Evolutionary conservation across 371 early-diverging fungal species (phyloP).

Genomic region (Actinomucor elegans): DNA sequence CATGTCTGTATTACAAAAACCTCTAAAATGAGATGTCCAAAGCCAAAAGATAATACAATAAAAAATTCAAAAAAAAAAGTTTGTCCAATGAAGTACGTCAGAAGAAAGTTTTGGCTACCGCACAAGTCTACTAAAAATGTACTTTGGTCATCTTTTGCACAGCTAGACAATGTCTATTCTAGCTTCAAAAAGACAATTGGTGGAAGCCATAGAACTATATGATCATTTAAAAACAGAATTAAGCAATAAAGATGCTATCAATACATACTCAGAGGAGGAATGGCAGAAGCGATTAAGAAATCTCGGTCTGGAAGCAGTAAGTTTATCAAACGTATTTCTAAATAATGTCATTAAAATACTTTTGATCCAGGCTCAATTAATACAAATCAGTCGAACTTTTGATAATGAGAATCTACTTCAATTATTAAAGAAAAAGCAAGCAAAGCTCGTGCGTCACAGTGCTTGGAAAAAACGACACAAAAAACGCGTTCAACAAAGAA

Average conservation of each 20-base stretch:
- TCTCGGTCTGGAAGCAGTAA: constrained; percentile 20
- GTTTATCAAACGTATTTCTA: background rate
- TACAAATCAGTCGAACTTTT: constrained; percentile 8
- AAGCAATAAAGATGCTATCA: background rate
- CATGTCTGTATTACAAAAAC: too few species aligned
- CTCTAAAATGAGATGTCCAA: too few species aligned
- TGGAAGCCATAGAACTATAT: constrained; percentile 12
- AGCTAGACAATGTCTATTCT: constrained; percentile 15
- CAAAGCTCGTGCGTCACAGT: constrained; percentile 11
- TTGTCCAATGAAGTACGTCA: too few species aligned
- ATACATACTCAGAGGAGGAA: constrained; percentile 10
- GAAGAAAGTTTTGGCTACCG: too few species aligned
- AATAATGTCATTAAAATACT: background rate
- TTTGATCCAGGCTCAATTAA: constrained; percentile 15
- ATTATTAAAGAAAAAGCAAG: constrained; percentile 8
- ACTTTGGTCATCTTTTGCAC: too few species aligned
- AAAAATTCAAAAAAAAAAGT: too few species aligned
- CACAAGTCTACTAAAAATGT: too few species aligned
- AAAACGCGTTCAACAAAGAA: background rate
- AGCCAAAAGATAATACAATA: too few species aligned
- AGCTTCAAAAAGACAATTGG: constrained; percentile 14
- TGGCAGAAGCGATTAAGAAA: constrained; percentile 11
- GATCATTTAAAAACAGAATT: constrained; percentile 13
- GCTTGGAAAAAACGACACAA: constrained; percentile 18
- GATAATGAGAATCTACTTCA: background rate